Base-by-base conservation (phyloP, 208 protist genomes). In the Wallacemonas sp. region DNA sequence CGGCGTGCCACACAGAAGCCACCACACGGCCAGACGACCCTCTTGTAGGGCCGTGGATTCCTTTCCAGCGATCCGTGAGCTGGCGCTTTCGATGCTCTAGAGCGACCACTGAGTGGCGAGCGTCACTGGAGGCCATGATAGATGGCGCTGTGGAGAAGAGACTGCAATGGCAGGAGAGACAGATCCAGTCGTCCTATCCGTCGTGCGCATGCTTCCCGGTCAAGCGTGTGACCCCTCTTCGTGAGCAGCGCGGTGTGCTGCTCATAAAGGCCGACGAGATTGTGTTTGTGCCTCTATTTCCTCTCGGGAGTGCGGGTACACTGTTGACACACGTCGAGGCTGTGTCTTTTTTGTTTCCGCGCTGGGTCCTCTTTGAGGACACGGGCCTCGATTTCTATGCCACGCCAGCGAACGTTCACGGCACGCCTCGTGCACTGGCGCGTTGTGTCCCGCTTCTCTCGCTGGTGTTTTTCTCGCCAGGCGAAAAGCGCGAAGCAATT, bases 241-340 rank as follows among this genome's bases (percentile, higher is more conserved):
- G 80, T 1, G 73, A 83, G 60, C 77, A 86, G 63, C 64, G 72
- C 12, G 80, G 80, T 1, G 54, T 86, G 22, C 62, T 86, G 33
- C 51, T 62, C 55, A 59, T 82, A 26, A 42, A 51, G 4, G 38
- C 39, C 8, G 38, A 38, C 8, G 33, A 41, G 17, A 15, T 74
- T 15, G 22, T 36, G 22, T 86, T 86, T 47, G 59, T 72, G 49
- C 80, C 80, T 2, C 66, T 86, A 0, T 80, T 79, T 44, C 36
- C 60, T 11, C 12, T 77, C 14, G 46, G 45, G 1, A 30, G 33
- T 0, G 65, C 72, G 51, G 54, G 42, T 14, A 26, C 49, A 2
- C 53, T 77, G 15, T 24, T n/a, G 17, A 15, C 76, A 19, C 8
- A 21, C 2, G 19, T 44, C 11, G 36, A 33, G 2, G 34, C 55